Conservation (phyloP, 2,329 filamentous ascomycete genomes). For the Colletotrichum viniferum region DNA sequence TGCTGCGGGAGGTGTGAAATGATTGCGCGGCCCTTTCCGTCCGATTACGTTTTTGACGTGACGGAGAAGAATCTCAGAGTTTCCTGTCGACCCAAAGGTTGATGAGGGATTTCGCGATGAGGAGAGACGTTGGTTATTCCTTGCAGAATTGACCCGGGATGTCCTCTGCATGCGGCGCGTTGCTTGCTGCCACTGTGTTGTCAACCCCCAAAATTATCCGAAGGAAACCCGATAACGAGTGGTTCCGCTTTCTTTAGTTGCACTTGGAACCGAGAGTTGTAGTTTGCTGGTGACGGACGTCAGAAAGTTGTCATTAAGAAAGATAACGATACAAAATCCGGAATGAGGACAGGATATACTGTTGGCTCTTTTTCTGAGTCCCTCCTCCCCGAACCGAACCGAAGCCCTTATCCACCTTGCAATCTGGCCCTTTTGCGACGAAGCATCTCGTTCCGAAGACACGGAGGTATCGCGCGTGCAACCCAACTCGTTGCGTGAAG, state of each 20-base stretch:
- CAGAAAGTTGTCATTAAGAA: neutral
- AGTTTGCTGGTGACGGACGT: neutral
- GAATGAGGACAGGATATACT: neutral
- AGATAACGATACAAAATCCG: neutral
- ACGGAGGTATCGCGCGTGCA: neutral
- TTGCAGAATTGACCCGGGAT: neutral
- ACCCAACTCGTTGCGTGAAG: neutral
- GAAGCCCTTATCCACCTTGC: neutral
- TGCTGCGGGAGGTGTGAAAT: neutral
- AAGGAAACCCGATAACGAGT: conserved; percentile 7
- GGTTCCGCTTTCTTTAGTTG: neutral
- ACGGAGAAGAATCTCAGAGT: neutral
- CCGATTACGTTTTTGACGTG: neutral
- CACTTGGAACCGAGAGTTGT: neutral
- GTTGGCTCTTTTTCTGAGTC: neutral
- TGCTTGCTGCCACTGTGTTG: neutral
- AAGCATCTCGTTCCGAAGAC: neutral
- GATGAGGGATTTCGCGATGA: conserved; percentile 8
- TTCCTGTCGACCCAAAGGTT: neutral
- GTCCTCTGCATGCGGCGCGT: neutral
- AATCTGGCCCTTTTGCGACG: neutral
- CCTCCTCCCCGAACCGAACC: neutral
- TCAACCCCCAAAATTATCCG: conserved; percentile 4
- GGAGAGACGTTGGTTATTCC: neutral
- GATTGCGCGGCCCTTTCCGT: neutral